These are phyloP conservation scores for Heterobasidion parviporum DNA, from an alignment of 1,284 basidiomycete species.

Conservation along the genomic window DNA sequence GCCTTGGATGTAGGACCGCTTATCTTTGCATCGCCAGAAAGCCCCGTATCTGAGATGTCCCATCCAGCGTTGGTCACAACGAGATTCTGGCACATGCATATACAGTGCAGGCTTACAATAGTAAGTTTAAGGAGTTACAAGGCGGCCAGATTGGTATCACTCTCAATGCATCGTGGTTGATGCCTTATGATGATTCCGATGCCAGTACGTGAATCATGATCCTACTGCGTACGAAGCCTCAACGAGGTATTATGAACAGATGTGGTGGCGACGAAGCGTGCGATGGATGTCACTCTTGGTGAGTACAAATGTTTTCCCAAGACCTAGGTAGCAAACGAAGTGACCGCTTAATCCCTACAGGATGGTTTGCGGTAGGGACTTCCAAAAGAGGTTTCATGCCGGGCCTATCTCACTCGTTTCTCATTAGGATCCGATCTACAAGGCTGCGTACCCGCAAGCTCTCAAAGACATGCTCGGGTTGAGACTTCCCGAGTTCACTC, in stretches of 20 bases:
- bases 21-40: background rate
- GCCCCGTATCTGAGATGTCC: background rate
- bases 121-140: constrained; percentile 46
- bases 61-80: constrained; percentile 29
- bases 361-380: constrained; percentile 20
- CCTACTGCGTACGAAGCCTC: background rate
- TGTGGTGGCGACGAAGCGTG: constrained; percentile 33
- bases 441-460: constrained; percentile 37
- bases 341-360: constrained; percentile 4
- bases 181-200: constrained; percentile 38
- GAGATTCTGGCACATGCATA: constrained; percentile 64
- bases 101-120: constrained; percentile 55
- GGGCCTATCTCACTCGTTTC: background rate
- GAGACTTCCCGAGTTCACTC: constrained; percentile 40
- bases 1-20: constrained; percentile 55
- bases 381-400: background rate
- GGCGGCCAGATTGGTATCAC: constrained; percentile 69
- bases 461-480: constrained; percentile 36
- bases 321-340: background rate
- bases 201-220: constrained; percentile 27
- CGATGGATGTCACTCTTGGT: constrained; percentile 30
- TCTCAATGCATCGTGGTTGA: constrained; percentile 39
- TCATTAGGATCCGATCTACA: constrained; percentile 37
- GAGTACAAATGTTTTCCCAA: background rate
- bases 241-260: constrained; percentile 16